Percentiles rank a stretch among this genome's conserved stretches.
Evolutionary conservation across 192 early-diverging fungal species (phyloP).

Genomic region (Coemansia sp.): DNA sequence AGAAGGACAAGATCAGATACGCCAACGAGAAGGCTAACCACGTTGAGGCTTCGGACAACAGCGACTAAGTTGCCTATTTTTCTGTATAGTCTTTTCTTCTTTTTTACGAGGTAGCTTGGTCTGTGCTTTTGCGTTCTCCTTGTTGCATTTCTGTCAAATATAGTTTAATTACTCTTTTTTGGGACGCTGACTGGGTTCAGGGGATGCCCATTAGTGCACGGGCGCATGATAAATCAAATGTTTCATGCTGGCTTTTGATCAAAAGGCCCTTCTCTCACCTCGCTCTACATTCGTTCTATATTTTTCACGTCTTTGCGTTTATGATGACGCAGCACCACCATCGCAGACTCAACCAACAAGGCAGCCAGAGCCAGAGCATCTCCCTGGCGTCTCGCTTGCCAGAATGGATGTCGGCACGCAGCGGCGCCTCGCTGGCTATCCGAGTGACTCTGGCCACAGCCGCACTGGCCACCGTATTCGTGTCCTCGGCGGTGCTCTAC

Average conservation of each 20-base stretch:
- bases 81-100: background rate
- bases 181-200: background rate
- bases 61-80: conserved; percentile 9
- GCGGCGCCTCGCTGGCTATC: conserved; percentile 21
- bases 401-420: conserved; percentile 17
- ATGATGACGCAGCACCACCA: background rate
- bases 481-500: conserved; percentile 50
- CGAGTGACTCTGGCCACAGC: conserved; percentile 19
- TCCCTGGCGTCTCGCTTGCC: conserved; percentile 10
- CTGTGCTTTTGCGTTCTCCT: background rate
- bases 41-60: conserved; percentile 9
- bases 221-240: background rate
- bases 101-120: background rate
- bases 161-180: background rate
- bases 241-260: background rate
- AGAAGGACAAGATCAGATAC: conserved; percentile 53
- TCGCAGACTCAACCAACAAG: background rate
- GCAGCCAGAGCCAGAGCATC: background rate
- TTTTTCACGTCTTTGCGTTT: background rate
- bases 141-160: conserved; percentile 4
- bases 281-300: background rate
- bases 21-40: conserved; percentile 39
- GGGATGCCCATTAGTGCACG: background rate
- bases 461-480: conserved; percentile 9
- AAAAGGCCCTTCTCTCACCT: background rate